Evolutionary conservation across 2,329 filamentous ascomycete species (phyloP).

Genomic region (Capronia epimyces): DNA sequence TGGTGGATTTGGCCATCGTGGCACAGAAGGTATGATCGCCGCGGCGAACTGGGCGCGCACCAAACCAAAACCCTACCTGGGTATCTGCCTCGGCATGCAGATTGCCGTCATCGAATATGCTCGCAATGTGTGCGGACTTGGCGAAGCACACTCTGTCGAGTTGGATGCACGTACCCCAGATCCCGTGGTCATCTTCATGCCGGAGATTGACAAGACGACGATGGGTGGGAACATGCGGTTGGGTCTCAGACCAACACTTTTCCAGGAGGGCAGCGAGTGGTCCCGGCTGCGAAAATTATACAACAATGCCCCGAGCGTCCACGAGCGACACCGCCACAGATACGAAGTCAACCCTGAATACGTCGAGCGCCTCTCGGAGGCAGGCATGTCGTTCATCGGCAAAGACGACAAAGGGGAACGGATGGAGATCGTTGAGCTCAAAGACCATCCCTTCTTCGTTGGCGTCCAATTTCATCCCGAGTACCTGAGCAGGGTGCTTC

Average conservation of each 20-base stretch:
- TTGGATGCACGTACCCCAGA: slow-evolving; percentile 55
- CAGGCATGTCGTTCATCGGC: slow-evolving; percentile 69
- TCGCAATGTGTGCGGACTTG: slow-evolving; percentile 64
- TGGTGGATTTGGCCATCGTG: slow-evolving; percentile 75
- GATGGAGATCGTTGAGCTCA: slow-evolving; percentile 78
- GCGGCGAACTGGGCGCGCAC: slow-evolving; percentile 82
- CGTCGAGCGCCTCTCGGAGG: slow-evolving; percentile 61
- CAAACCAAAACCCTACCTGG: slow-evolving; percentile 74
- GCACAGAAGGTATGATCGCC: slow-evolving; percentile 83
- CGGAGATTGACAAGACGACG: slow-evolving; percentile 70
- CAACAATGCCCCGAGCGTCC: slow-evolving; percentile 43
- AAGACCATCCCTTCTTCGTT: slow-evolving; percentile 78
- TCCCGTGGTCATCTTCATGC: slow-evolving; percentile 83
- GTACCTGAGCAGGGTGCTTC: slow-evolving; percentile 69
- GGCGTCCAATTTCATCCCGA: slow-evolving; percentile 87
- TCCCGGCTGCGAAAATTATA: slow-evolving; percentile 72
- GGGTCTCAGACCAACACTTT: slow-evolving; percentile 66
- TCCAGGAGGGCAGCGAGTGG: slow-evolving; percentile 72
- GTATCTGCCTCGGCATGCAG: slow-evolving; percentile 90
- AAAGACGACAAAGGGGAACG: slow-evolving; percentile 72
- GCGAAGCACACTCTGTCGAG: slow-evolving; percentile 52
- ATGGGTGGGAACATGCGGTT: slow-evolving; percentile 85
- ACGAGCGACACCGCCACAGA: slow-evolving; percentile 78
- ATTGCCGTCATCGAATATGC: slow-evolving; percentile 86
- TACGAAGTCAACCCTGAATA: slow-evolving; percentile 86